A percentile compares a stretch with the other conserved stretches of the same genome.
phyloP scores from a whole-genome alignment of 805 yeast species.

The Starmerella davenportii region DNA sequence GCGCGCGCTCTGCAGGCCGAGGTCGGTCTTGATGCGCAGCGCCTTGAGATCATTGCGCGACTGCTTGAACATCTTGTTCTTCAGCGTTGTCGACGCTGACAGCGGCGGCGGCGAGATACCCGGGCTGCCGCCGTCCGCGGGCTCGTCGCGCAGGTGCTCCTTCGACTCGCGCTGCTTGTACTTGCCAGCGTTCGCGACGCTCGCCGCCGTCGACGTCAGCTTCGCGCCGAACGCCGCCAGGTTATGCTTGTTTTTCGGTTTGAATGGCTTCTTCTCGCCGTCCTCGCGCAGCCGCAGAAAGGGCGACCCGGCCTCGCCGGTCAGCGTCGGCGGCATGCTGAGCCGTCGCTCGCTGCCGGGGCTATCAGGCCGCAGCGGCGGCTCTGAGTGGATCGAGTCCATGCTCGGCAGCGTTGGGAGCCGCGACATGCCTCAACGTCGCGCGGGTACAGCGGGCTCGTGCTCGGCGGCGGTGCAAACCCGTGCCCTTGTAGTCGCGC shows the following conservation, averaged over 20 bases:
- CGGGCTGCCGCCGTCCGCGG: conserved; percentile 1
- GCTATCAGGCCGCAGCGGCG: no score
- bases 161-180: conserved; percentile 6
- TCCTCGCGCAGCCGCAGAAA: not conserved
- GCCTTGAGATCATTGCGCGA: conserved; percentile 18
- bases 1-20: conserved; percentile 18
- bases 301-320: not conserved
- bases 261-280: conserved; percentile 10
- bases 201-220: conserved; percentile 19
- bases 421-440: not conserved
- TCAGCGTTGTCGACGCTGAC: conserved; percentile 10
- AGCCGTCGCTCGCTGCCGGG: not conserved
- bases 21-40: conserved; percentile 17
- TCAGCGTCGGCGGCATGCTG: not conserved
- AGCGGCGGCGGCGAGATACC: not conserved
- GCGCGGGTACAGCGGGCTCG: no score
- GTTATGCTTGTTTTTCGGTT: conserved; percentile 13
- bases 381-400: not conserved
- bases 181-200: conserved; percentile 20
- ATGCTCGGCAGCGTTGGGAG: not conserved
- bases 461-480: no score
- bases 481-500: no score
- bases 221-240: conserved; percentile 17
- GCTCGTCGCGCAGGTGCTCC: conserved; percentile 13
- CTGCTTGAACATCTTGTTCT: conserved; percentile 23